These are phyloP conservation scores for Neofusicoccum laricinum DNA, from an alignment of 2,329 filamentous ascomycete species.

Conservation along the genomic window DNA sequence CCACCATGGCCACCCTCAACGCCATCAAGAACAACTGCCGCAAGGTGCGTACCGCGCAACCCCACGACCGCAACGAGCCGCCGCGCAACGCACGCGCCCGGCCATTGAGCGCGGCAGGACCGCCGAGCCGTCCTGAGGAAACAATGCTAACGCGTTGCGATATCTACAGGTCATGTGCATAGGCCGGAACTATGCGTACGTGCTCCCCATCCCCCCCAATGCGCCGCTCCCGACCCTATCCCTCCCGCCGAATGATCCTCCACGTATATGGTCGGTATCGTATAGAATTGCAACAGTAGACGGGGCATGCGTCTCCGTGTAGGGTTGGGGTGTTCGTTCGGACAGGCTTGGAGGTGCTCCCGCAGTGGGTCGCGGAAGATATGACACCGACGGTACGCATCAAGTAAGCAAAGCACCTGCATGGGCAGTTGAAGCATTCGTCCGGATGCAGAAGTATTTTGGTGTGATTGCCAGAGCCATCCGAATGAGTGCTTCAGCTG, in stretches of 20 bases:
- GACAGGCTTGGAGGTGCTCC: no score
- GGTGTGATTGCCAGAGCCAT: no score
- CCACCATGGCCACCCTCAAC: constrained; percentile 32
- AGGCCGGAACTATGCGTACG: constrained; percentile 91
- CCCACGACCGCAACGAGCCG: background rate
- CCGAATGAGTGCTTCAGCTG: no score
- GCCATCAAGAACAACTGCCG: constrained; percentile 45
- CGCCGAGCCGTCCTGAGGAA: background rate
- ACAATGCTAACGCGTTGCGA: background rate
- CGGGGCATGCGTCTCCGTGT: no score
- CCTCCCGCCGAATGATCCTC: constrained; percentile 13
- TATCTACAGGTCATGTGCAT: constrained; percentile 75
- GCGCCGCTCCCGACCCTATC: constrained; percentile 10
- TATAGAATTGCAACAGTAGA: no score
- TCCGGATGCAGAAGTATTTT: no score
- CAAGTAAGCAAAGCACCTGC: no score
- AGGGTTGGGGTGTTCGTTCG: no score
- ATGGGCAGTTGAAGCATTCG: no score
- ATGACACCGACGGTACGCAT: no score
- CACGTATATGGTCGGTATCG: no score
- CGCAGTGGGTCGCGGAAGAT: no score
- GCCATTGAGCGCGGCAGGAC: background rate
- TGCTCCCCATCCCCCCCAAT: constrained; percentile 20
- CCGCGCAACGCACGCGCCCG: background rate
- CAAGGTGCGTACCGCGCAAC: constrained; percentile 37